Evolutionary conservation across 2,329 filamentous ascomycete species (phyloP).

Genomic region (Cercospora sp.): DNA sequence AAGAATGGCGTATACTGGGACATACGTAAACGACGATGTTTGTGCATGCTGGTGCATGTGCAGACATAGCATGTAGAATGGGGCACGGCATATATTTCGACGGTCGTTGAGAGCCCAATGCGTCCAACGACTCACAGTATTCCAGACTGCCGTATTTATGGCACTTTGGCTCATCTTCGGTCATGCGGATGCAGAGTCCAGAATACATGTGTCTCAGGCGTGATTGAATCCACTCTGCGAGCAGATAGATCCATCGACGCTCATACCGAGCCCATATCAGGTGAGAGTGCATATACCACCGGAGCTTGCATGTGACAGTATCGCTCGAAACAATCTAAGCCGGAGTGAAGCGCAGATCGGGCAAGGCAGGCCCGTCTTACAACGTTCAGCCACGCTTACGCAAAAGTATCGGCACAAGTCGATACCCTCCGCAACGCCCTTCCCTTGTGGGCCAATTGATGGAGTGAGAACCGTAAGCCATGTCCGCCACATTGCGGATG

Average conservation of each 20-base stretch:
- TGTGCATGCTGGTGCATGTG: background rate
- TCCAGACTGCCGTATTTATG: background rate
- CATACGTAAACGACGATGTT: background rate
- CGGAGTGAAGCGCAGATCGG: conserved; percentile 1
- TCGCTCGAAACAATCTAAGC: background rate
- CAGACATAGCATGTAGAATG: background rate
- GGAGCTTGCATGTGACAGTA: background rate
- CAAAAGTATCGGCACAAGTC: background rate
- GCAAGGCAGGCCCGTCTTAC: background rate
- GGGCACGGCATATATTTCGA: background rate
- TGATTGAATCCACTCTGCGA: background rate
- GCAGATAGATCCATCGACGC: background rate
- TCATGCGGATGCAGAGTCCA: background rate
- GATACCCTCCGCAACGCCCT: background rate
- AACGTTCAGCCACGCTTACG: background rate
- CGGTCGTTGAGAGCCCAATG: background rate
- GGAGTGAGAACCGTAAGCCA: too few species aligned
- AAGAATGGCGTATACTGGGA: background rate
- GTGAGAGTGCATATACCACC: background rate
- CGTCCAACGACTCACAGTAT: background rate
- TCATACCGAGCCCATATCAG: background rate
- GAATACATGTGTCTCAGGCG: background rate
- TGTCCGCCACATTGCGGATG: background rate
- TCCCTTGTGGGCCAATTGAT: too few species aligned
- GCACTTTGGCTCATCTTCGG: background rate